These are phyloP conservation scores for Bremia lactucae DNA, from an alignment of 352 stramenopile genomes.

Conservation along the genomic window DNA sequence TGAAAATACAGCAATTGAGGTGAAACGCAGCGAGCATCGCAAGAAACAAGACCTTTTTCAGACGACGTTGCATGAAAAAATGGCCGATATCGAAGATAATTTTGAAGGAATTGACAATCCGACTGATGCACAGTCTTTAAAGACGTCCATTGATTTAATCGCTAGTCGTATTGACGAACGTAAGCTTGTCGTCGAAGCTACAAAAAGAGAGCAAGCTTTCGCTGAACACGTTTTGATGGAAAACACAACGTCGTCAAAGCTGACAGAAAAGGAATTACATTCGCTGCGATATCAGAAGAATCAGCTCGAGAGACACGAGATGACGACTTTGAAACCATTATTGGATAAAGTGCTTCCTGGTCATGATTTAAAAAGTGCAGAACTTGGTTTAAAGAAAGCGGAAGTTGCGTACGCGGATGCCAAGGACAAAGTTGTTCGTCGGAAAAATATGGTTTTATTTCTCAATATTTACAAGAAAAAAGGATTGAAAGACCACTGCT, in stretches of 20 bases:
- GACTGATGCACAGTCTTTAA: slow-evolving; percentile 22
- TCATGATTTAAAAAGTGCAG: slow-evolving; percentile 34
- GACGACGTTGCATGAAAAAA: slow-evolving; percentile 33
- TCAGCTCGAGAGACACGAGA: slow-evolving; percentile 41
- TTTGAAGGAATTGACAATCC: slow-evolving; percentile 19
- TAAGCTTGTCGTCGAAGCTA: slow-evolving; percentile 11
- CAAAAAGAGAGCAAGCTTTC: slow-evolving; percentile 18
- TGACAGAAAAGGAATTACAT: slow-evolving; percentile 33
- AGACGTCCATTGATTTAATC: slow-evolving; percentile 12
- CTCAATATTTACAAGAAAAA: slow-evolving; percentile 80
- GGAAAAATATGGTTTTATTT: slow-evolving; percentile 77
- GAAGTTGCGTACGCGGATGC: slow-evolving; percentile 63
- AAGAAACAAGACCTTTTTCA: slow-evolving; percentile 37
- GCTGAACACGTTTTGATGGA: slow-evolving; percentile 42
- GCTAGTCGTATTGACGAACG: slow-evolving; percentile 17
- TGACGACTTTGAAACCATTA: slow-evolving; percentile 37
- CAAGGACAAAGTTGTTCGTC: slow-evolving; percentile 72
- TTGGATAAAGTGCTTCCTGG: slow-evolving; percentile 37
- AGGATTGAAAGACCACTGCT: slow-evolving; percentile 69
- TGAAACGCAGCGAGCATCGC: slow-evolving; percentile 30
- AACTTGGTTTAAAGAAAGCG: slow-evolving; percentile 34
- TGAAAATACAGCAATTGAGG: slow-evolving; percentile 41
- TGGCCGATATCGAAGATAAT: slow-evolving; percentile 28
- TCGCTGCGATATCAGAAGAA: slow-evolving; percentile 32
- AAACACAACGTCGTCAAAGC: slow-evolving; percentile 37